Evolutionary conservation across 169 alveolate species (phyloP).

Genomic region (Plasmodium cynomolgi): DNA sequence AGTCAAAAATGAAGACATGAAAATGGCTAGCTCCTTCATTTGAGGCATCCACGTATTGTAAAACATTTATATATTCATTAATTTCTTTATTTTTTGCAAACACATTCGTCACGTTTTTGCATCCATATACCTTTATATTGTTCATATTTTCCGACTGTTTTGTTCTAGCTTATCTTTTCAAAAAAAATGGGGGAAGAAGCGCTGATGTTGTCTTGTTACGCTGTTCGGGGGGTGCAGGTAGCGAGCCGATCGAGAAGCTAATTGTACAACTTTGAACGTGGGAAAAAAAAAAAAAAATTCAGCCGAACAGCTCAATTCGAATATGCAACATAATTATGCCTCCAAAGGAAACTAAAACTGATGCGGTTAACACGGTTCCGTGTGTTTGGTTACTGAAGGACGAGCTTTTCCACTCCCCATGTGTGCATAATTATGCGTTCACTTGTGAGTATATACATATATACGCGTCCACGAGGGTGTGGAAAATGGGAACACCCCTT

Average conservation of each 20-base stretch:
- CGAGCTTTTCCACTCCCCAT: neutral
- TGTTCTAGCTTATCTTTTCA: neutral
- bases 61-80: slow-evolving; percentile 38
- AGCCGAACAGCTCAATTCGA: neutral
- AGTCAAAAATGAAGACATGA: slow-evolving; percentile 38
- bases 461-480: neutral
- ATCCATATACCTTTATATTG: slow-evolving; percentile 28
- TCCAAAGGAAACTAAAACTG: neutral
- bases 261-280: neutral
- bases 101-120: slow-evolving; percentile 28
- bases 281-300: neutral
- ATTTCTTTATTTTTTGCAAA: slow-evolving; percentile 58
- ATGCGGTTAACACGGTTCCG: neutral
- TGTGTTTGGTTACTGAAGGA: neutral
- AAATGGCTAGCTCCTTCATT: slow-evolving; percentile 8
- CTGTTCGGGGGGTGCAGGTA: neutral
- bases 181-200: neutral
- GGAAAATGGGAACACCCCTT: neutral
- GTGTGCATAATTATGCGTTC: neutral
- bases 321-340: neutral
- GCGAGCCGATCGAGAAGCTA: neutral
- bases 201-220: neutral
- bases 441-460: neutral
- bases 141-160: slow-evolving; percentile 14
- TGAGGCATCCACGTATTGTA: slow-evolving; percentile 36